Evolutionary conservation across 164 flowering plant genomes (phyloP).

Genomic region (Saururus chinensis): DNA sequence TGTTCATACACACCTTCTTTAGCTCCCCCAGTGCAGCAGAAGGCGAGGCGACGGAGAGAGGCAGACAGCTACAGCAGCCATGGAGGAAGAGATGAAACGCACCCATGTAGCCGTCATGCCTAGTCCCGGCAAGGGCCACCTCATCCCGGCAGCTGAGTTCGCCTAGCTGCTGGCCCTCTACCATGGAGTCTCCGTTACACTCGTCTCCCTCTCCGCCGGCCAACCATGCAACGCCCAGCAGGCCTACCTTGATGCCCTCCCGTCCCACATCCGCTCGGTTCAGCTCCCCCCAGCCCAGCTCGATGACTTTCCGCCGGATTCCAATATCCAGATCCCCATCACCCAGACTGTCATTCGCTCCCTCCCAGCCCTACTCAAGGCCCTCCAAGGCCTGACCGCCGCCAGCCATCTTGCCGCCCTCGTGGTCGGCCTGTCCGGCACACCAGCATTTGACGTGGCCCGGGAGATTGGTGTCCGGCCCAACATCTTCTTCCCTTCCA

Average conservation of each 20-base stretch:
- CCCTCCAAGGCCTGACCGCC: too few relatives aligned
- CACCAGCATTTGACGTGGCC: slow-evolving; percentile 26
- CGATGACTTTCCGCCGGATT: slow-evolving; percentile 15
- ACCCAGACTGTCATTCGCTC: slow-evolving; percentile 24
- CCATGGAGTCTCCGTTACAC: slow-evolving; percentile 18
- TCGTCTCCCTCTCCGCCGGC: slow-evolving; percentile 19
- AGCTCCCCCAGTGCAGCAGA: too few relatives aligned
- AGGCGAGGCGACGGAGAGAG: too few relatives aligned
- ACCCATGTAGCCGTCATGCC: slow-evolving; percentile 22
- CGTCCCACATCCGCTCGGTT: slow-evolving; percentile 7
- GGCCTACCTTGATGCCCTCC: slow-evolving; percentile 17
- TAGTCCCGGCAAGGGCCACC: slow-evolving; percentile 39
- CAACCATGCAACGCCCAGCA: slow-evolving; percentile 12
- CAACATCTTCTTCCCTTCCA: slow-evolving; percentile 30
- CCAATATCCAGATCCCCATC: slow-evolving; percentile 19
- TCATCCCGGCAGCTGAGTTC: slow-evolving; percentile 32
- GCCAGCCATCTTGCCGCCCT: slow-evolving; percentile 15
- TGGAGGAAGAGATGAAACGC: slow-evolving; percentile 2
- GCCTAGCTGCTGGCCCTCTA: slow-evolving; percentile 23
- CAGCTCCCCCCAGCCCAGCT: slow-evolving; percentile 22
- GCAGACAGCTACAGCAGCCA: background rate
- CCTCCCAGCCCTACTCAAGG: slow-evolving; percentile 21
- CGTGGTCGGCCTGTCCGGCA: slow-evolving; percentile 30
- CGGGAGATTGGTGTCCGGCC: slow-evolving; percentile 19
- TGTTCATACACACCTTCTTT: too few relatives aligned